Percentiles rank a stretch among this genome's conserved stretches.
Evolutionary conservation across 108 stramenopile species (phyloP).

Genomic region (Skeletonema marinoi): DNA sequence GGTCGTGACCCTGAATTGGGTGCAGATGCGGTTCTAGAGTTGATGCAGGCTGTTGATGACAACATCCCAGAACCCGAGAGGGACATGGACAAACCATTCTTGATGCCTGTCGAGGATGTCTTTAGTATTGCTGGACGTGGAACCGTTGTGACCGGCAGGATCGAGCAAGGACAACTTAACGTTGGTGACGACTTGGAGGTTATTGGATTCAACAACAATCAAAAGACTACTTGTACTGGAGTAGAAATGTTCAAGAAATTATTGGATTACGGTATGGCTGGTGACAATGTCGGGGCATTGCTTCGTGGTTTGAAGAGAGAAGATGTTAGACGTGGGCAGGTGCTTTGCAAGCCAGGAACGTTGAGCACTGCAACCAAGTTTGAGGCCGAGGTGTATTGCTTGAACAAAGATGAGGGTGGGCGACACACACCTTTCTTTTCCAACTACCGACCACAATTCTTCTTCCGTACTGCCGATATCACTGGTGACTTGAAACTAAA

Average conservation of each 20-base stretch:
- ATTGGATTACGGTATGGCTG: slow-evolving; percentile 95
- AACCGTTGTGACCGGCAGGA: slow-evolving; percentile 98
- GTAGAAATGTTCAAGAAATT: slow-evolving; percentile 99
- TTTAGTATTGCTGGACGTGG: slow-evolving; percentile 99
- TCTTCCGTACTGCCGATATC: slow-evolving; percentile 98
- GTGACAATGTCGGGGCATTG: slow-evolving; percentile 98
- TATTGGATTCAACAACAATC: slow-evolving; percentile 74
- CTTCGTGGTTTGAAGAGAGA: slow-evolving; percentile 97
- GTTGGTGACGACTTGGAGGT: slow-evolving; percentile 97
- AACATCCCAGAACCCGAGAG: slow-evolving; percentile 93
- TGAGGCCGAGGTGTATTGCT: slow-evolving; percentile 96
- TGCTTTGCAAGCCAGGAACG: slow-evolving; percentile 90
- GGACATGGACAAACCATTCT: slow-evolving; percentile 97
- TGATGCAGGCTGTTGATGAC: slow-evolving; percentile 94
- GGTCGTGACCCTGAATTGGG: slow-evolving; percentile 90
- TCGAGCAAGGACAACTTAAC: slow-evolving; percentile 94
- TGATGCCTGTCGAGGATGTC: slow-evolving; percentile 99
- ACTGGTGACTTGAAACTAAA: slow-evolving; percentile 90
- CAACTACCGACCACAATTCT: slow-evolving; percentile 99
- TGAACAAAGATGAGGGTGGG: slow-evolving; percentile 98
- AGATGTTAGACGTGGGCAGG: slow-evolving; percentile 97
- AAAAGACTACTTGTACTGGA: slow-evolving; percentile 95
- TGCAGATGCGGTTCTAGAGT: slow-evolving; percentile 82
- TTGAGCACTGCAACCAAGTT: slow-evolving; percentile 85
- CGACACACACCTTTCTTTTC: slow-evolving; percentile 99